Conservation (phyloP, 73 alveolate genomes). For the Paramecium caudatum region DNA sequence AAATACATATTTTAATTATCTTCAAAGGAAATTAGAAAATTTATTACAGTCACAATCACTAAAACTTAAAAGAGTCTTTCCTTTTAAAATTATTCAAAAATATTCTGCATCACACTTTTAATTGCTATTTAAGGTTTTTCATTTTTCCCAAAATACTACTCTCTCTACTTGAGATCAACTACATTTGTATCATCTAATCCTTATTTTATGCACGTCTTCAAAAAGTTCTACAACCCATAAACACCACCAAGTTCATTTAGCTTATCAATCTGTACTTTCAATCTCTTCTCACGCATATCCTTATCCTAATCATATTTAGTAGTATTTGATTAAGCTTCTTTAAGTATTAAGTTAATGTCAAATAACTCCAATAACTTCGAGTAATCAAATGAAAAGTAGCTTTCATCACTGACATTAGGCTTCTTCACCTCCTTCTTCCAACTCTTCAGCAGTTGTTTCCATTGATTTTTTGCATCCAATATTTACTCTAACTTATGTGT, state of each 20-base stretch:
- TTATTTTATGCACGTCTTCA: constrained; percentile 24
- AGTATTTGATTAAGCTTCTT: not conserved
- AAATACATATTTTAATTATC: not conserved
- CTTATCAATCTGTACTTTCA: constrained; percentile 5
- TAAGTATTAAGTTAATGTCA: not conserved
- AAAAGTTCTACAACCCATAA: constrained; percentile 55
- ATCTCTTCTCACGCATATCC: not conserved
- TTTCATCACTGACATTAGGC: not conserved
- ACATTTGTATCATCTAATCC: constrained; percentile 19
- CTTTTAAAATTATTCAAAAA: not conserved
- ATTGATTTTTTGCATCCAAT: constrained; percentile 26
- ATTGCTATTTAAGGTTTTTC: constrained; percentile 45
- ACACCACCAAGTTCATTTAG: constrained; percentile 45
- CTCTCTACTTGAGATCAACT: constrained; percentile 1
- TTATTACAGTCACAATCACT: not conserved
- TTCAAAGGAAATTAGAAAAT: not conserved
- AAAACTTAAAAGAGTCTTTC: constrained; percentile 38
- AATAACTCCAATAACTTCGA: not conserved
- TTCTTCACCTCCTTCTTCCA: constrained; percentile 9
- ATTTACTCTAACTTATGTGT: constrained; percentile 16
- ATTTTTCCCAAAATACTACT: constrained; percentile 45
- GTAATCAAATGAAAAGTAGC: not conserved
- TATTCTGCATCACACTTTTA: not conserved
- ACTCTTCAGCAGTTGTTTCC: constrained; percentile 19
- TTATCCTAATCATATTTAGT: not conserved